Base-by-base conservation (phyloP, 805 yeast species). In the Hanseniaspora lachancei region DNA sequence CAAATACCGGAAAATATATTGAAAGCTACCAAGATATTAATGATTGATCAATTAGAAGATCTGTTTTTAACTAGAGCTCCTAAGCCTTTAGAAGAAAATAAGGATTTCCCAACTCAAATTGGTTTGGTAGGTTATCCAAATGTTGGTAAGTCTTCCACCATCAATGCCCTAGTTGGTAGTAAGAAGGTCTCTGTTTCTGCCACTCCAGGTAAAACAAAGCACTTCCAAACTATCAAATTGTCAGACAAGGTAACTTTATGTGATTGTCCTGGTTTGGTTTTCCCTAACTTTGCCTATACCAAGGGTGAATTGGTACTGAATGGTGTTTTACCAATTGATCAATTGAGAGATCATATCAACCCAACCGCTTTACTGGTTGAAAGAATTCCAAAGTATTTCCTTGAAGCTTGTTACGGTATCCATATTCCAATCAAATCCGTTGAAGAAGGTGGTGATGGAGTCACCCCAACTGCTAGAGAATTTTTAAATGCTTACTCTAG, bases 181-280 rank as follows among this genome's bases (percentile, higher is more conserved):
- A 93, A 93, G 66, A 89, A 87, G 68, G 99, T 93, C n/a, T 89
- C 97, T 2, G 99, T 93, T 40, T 91, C 97, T 2, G 77, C 97
- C 1, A 93, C 98, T 0, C 99, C 99, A 15, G 99, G 99, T 73
- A 93, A 93, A 68, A 93, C 99, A 15, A 93, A 93, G 68, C 99
- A 93, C 75, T 93, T 93, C 77, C 99, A 93, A 74, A 93, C 99
- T 1, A 89, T 93, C 59, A 79, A 80, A 65, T 76, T 93, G 47
- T 80, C 96, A 0, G 86, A 84, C 53, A 77, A 84, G 39, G 93
- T 93, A 2, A 76, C 89, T 61, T 74, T 93, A 54, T 93, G 97
- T 71, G 99, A 93, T 76, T 93, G 99, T 75, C 99, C 99, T 2
- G 99, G 99, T 77, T 76, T 93, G 59, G 99, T 93, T 18, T 93